These are phyloP conservation scores for Aureobasidium sp. DNA, from an alignment of 2,329 filamentous ascomycete genomes.

Conservation along the genomic window DNA sequence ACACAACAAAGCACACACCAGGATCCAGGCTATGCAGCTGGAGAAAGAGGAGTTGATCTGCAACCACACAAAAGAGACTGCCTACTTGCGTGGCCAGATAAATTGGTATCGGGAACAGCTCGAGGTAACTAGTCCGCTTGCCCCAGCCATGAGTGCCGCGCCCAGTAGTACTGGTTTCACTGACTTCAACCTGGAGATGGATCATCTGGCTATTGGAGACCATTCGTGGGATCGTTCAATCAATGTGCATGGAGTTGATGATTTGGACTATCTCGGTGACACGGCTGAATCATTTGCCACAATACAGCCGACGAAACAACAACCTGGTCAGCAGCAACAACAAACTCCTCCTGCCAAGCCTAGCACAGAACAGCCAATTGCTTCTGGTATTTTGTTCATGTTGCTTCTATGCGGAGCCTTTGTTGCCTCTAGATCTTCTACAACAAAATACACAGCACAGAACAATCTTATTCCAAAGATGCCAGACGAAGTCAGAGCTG, in stretches of 20 bases:
- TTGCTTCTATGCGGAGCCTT: slow-evolving; percentile 94
- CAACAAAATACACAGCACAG: slow-evolving; percentile 45
- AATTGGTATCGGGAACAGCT: slow-evolving; percentile 67
- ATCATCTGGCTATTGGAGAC: slow-evolving; percentile 71
- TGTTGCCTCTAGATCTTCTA: slow-evolving; percentile 71
- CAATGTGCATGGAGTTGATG: slow-evolving; percentile 54
- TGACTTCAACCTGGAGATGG: slow-evolving; percentile 72
- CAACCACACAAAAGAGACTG: slow-evolving; percentile 80
- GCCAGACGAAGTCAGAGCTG: slow-evolving; percentile 72
- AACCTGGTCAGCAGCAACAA: background rate
- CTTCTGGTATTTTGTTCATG: slow-evolving; percentile 83
- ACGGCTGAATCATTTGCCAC: slow-evolving; percentile 28
- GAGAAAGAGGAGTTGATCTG: slow-evolving; percentile 92
- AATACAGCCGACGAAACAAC: background rate
- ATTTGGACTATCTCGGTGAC: slow-evolving; percentile 1
- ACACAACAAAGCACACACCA: slow-evolving; percentile 66
- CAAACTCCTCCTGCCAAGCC: background rate
- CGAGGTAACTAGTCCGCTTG: slow-evolving; percentile 46
- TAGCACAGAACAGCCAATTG: slow-evolving; percentile 51
- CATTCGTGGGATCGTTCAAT: slow-evolving; percentile 73
- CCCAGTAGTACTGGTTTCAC: slow-evolving; percentile 58
- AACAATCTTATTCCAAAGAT: slow-evolving; percentile 64
- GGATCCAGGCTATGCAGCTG: slow-evolving; percentile 67
- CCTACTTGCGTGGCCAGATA: slow-evolving; percentile 88
- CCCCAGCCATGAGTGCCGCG: slow-evolving; percentile 38